Evolutionary conservation across 495 filamentous ascomycete genomes (phyloP).

Genomic region (Penicillium egyptiacum): DNA sequence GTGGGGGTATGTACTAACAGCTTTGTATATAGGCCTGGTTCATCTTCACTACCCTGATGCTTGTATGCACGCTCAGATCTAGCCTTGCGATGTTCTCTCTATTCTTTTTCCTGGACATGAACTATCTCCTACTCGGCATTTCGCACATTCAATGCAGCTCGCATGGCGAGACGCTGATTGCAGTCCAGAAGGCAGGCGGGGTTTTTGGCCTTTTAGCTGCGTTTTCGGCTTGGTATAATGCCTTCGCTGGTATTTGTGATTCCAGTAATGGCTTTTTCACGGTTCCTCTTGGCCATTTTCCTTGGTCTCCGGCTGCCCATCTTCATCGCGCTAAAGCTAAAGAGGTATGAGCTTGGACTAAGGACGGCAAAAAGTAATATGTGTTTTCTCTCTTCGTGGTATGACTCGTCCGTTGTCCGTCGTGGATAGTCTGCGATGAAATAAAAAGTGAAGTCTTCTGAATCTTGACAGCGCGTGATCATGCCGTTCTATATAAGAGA

Average conservation of each 20-base stretch:
- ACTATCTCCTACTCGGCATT: conserved; percentile 74
- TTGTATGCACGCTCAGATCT: conserved; percentile 79
- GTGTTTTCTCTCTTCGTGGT: background rate
- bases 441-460: background rate
- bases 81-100: conserved; percentile 85
- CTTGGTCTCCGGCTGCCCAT: conserved; percentile 55
- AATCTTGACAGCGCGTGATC: background rate
- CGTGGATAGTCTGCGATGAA: background rate
- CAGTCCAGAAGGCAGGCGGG: conserved; percentile 67
- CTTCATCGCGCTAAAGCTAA: conserved; percentile 19
- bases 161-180: conserved; percentile 36
- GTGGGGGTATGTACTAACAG: background rate
- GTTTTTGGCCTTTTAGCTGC: conserved; percentile 76
- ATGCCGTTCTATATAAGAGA: background rate
- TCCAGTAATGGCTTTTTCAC: conserved; percentile 75
- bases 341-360: conserved; percentile 9
- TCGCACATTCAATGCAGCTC: conserved; percentile 54
- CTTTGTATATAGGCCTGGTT: conserved; percentile 64
- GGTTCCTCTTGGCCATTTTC: conserved; percentile 83
- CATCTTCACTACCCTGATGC: conserved; percentile 81
- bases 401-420: background rate
- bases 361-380: background rate
- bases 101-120: conserved; percentile 75
- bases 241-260: conserved; percentile 81
- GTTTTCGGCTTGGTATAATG: conserved; percentile 87